Evolutionary conservation across 1,284 basidiomycete species (phyloP).

Genomic region (Clitocybe nebularis): DNA sequence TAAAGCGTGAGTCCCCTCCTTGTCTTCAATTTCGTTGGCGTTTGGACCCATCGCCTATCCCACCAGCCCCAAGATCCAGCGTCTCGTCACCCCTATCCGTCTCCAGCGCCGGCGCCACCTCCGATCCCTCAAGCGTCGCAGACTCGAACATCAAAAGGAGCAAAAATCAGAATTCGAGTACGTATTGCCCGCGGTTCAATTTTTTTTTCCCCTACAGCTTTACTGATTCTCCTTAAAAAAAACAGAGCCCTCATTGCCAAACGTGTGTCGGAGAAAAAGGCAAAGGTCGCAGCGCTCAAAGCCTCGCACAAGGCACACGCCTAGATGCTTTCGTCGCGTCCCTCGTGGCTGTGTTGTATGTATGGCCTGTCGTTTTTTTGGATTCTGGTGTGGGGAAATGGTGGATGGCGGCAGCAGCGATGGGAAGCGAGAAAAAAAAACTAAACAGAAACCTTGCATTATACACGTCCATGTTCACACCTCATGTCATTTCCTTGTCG

Average conservation of each 20-base stretch:
- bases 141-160: conserved; percentile 90
- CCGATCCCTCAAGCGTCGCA: conserved; percentile 84
- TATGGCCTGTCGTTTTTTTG: too few species aligned
- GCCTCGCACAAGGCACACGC: conserved; percentile 49
- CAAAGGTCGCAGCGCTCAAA: conserved; percentile 75
- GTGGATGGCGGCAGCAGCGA: too few species aligned
- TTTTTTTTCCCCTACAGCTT: conserved; percentile 2
- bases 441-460: too few species aligned
- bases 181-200: conserved; percentile 21
- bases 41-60: not conserved
- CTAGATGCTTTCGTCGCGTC: not conserved
- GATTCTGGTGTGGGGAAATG: too few species aligned
- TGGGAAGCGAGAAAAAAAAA: too few species aligned
- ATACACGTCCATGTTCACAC: too few species aligned
- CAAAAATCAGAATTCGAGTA: conserved; percentile 91
- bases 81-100: conserved; percentile 90
- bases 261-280: conserved; percentile 92
- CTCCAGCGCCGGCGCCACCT: conserved; percentile 97
- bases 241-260: conserved; percentile 80
- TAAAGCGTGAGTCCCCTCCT: conserved; percentile 79
- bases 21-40: conserved; percentile 2
- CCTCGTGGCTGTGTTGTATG: too few species aligned
- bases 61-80: conserved; percentile 88
- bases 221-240: too few species aligned
- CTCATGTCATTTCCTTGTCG: too few species aligned